Evolutionary conservation across 2,329 filamentous ascomycete species (phyloP).

Genomic region (Trichoderma koningii): DNA sequence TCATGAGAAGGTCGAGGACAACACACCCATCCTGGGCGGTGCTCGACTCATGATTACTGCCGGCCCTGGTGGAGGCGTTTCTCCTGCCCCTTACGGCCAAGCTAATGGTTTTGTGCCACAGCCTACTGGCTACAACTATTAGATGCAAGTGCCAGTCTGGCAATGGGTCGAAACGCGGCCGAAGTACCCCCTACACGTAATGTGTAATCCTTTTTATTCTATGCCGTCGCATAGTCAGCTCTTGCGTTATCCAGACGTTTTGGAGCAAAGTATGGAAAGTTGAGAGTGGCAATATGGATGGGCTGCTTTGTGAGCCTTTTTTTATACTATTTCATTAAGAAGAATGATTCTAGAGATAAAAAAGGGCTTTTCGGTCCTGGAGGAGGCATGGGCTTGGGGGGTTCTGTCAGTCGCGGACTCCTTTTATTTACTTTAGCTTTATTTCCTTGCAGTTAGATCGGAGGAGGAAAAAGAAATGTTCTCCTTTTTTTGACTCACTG

Average conservation of each 20-base stretch:
- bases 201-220: constrained; percentile 7
- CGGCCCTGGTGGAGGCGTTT: constrained; percentile 65
- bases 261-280: constrained; percentile 18
- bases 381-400: constrained; percentile 22
- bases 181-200: constrained; percentile 13
- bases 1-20: constrained; percentile 84
- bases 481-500: constrained; percentile 1
- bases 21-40: constrained; percentile 87
- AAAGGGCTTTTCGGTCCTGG: constrained; percentile 18
- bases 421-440: constrained; percentile 10
- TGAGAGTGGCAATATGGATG: constrained; percentile 13
- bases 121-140: constrained; percentile 74
- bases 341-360: constrained; percentile 26
- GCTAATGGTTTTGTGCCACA: constrained; percentile 89
- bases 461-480: constrained; percentile 10
- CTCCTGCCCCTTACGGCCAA: constrained; percentile 71
- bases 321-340: constrained; percentile 16
- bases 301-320: constrained; percentile 19
- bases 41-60: constrained; percentile 94
- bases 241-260: background rate
- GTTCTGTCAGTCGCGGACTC: constrained; percentile 16
- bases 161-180: constrained; percentile 29
- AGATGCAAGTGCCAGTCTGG: constrained; percentile 42
- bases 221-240: constrained; percentile 3
- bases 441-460: constrained; percentile 25